Percentiles rank a stretch among this genome's conserved stretches.
phyloP scores from a whole-genome alignment of 495 filamentous ascomycete species.

The Pyrenula massariospora region DNA sequence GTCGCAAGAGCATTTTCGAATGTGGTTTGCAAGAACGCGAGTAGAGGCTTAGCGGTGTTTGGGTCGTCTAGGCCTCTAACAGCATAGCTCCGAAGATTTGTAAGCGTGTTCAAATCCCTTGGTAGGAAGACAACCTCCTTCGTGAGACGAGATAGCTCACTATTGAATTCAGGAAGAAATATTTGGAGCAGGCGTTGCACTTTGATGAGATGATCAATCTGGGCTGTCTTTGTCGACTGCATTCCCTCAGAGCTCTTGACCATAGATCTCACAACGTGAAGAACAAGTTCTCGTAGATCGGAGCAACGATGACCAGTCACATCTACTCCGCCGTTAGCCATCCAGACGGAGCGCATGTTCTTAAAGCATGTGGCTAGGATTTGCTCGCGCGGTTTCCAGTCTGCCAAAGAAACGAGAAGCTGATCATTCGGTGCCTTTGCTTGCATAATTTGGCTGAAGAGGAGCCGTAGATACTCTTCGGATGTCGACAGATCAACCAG shows the following conservation, averaged over 20 bases:
- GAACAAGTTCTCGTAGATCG: background rate
- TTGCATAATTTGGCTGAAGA: constrained; percentile 41
- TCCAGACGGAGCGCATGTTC: background rate
- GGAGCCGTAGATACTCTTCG: constrained; percentile 56
- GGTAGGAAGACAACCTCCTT: background rate
- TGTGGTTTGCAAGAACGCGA: constrained; percentile 50
- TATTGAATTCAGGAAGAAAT: background rate
- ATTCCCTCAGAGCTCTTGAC: background rate
- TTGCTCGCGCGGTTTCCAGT: background rate
- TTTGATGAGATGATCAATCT: background rate
- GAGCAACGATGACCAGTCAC: background rate
- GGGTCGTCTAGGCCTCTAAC: constrained; percentile 14
- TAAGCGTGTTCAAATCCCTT: constrained; percentile 13
- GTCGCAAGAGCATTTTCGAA: constrained; percentile 48
- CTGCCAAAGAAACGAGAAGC: background rate
- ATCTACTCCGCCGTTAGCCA: background rate
- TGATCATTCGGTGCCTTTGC: background rate
- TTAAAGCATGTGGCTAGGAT: background rate
- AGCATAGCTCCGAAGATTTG: constrained; percentile 53
- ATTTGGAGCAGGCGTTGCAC: background rate
- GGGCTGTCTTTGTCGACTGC: background rate
- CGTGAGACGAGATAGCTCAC: background rate
- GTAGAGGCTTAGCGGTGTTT: constrained; percentile 44
- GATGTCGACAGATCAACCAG: constrained; percentile 53
- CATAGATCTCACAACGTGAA: background rate